Conservation (phyloP, 1,284 basidiomycete genomes). For the Cutaneotrichosporon sp. region DNA sequence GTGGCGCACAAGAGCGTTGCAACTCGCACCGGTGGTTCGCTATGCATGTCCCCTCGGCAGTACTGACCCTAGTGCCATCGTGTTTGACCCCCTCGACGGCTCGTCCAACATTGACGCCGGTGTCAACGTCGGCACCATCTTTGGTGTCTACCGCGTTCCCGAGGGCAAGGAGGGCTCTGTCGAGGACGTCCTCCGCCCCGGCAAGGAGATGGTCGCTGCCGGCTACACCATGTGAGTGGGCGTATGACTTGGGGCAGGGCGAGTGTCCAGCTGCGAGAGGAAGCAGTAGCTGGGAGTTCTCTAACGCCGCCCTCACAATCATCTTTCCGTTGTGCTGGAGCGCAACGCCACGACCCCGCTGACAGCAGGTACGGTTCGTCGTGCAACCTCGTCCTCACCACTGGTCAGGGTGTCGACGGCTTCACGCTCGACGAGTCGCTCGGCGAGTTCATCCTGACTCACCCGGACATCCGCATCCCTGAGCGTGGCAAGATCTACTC, state of each 20-base stretch:
- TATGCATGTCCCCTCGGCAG: neutral
- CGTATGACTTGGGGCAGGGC: neutral
- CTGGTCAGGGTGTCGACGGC: slow-evolving; percentile 94
- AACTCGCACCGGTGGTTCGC: neutral
- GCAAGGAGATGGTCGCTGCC: slow-evolving; percentile 96
- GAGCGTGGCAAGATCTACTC: slow-evolving; percentile 97
- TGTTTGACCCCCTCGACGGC: slow-evolving; percentile 98
- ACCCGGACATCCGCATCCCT: slow-evolving; percentile 94
- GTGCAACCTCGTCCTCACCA: slow-evolving; percentile 93
- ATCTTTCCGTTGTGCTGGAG: neutral
- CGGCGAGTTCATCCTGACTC: slow-evolving; percentile 98
- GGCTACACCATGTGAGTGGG: slow-evolving; percentile 83
- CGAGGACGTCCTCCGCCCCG: slow-evolving; percentile 87
- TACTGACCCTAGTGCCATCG: slow-evolving; percentile 67
- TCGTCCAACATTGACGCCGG: slow-evolving; percentile 99
- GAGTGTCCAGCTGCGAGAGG: neutral
- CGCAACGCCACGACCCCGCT: neutral
- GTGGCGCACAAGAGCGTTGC: no score
- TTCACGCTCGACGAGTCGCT: slow-evolving; percentile 95
- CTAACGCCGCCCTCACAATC: neutral
- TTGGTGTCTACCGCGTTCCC: slow-evolving; percentile 87
- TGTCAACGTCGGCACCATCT: slow-evolving; percentile 99
- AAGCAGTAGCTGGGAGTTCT: no score
- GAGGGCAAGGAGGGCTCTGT: slow-evolving; percentile 74
- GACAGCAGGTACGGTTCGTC: slow-evolving; percentile 88